These are phyloP conservation scores for Friedmanniomyces endolithicus DNA, from an alignment of 495 filamentous ascomycete genomes.

Conservation along the genomic window DNA sequence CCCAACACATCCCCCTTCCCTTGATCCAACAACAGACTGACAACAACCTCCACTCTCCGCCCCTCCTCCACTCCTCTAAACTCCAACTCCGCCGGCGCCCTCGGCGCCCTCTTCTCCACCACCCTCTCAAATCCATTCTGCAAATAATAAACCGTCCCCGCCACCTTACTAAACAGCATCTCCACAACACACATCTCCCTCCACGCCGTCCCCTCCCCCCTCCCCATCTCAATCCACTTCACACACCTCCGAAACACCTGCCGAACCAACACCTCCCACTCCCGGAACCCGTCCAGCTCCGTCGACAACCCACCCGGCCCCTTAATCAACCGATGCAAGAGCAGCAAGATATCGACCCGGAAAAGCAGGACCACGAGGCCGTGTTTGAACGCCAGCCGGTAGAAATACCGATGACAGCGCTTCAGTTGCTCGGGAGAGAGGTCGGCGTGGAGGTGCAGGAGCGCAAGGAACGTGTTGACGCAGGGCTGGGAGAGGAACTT, in stretches of 20 bases:
- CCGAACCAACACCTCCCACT: slow-evolving; percentile 82
- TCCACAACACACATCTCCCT: slow-evolving; percentile 69
- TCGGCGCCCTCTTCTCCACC: slow-evolving; percentile 44
- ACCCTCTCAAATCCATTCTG: slow-evolving; percentile 85
- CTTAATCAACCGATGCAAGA: slow-evolving; percentile 87
- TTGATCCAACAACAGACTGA: slow-evolving; percentile 65
- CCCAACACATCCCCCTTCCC: slow-evolving; percentile 58
- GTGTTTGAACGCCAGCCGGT: slow-evolving; percentile 87
- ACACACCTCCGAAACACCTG: slow-evolving; percentile 49
- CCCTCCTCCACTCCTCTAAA: slow-evolving; percentile 59
- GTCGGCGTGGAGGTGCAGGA: slow-evolving; percentile 70
- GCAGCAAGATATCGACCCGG: slow-evolving; percentile 74
- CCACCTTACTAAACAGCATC: slow-evolving; percentile 87
- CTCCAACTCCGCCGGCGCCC: slow-evolving; percentile 63
- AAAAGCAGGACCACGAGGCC: slow-evolving; percentile 80
- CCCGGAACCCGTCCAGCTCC: slow-evolving; percentile 48
- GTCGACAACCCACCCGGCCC: slow-evolving; percentile 66
- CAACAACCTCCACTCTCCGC: slow-evolving; percentile 59
- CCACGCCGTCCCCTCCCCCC: slow-evolving; percentile 12
- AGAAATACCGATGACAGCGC: slow-evolving; percentile 87
- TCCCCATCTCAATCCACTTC: slow-evolving; percentile 60
- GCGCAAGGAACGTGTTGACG: slow-evolving; percentile 76
- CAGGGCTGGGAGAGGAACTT: slow-evolving; percentile 75
- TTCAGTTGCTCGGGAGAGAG: slow-evolving; percentile 75
- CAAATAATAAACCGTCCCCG: slow-evolving; percentile 67